Evolutionary conservation across 495 filamentous ascomycete genomes (phyloP).

Genomic region (Penicillium turbatum): DNA sequence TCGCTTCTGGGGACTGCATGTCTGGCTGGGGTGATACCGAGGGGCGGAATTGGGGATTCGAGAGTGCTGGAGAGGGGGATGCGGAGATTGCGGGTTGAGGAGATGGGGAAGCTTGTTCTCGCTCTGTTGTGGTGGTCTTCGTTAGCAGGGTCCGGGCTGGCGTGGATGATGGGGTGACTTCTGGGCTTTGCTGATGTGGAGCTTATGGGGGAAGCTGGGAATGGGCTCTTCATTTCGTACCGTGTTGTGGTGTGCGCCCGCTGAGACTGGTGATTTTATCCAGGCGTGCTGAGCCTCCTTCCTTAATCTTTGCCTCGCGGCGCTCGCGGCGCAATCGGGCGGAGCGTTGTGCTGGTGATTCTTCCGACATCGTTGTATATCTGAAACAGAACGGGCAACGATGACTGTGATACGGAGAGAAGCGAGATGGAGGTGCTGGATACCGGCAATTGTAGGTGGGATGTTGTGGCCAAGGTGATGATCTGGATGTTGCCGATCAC

Average conservation of each 20-base stretch:
- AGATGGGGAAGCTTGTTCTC: conserved; percentile 31
- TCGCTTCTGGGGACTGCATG: conserved; percentile 17
- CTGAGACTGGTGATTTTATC: conserved; percentile 79
- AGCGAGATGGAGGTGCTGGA: background rate
- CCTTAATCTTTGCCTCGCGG: conserved; percentile 83
- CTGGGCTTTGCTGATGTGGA: background rate
- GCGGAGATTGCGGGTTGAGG: conserved; percentile 25
- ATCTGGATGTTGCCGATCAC: conserved; percentile 2
- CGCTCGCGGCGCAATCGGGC: conserved; percentile 84
- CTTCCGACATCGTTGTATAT: conserved; percentile 36
- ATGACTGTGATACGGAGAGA: background rate
- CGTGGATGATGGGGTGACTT: background rate
- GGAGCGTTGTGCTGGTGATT: conserved; percentile 60
- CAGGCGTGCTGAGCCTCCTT: conserved; percentile 71
- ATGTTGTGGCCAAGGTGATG: conserved; percentile 3
- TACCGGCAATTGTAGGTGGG: background rate
- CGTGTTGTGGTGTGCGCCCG: conserved; percentile 53
- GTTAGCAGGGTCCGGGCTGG: conserved; percentile 14
- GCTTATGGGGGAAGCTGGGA: background rate
- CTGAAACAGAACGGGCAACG: background rate
- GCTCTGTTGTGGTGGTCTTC: conserved; percentile 18
- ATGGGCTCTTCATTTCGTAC: conserved; percentile 19
- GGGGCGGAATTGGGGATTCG: conserved; percentile 21
- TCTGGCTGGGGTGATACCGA: conserved; percentile 18
- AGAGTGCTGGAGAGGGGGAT: conserved; percentile 30